These are phyloP conservation scores for Erodium texanum DNA, from an alignment of 441 rosid genomes.

Conservation along the genomic window DNA sequence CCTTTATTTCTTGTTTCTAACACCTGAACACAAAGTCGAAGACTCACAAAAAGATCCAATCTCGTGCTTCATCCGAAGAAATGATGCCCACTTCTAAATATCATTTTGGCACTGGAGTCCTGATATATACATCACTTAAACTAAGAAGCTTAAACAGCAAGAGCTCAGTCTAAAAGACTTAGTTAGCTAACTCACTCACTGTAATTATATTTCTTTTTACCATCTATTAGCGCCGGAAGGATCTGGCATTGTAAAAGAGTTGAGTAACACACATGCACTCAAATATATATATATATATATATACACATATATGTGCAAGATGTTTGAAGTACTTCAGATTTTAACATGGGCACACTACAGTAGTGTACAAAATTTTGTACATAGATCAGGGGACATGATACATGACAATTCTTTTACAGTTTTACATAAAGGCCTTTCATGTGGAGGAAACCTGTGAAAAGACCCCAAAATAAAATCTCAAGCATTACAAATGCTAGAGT, in stretches of 20 bases:
- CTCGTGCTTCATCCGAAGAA: neutral
- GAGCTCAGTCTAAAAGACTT: neutral
- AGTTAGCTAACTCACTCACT: neutral
- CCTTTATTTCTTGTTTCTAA: no score
- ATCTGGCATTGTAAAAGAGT: neutral
- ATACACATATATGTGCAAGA: neutral
- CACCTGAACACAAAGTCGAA: no score
- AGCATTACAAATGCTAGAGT: constrained; percentile 41
- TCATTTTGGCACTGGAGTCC: neutral
- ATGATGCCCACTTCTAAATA: neutral
- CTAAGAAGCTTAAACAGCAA: neutral
- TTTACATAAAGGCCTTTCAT: constrained; percentile 34
- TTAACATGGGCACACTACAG: neutral
- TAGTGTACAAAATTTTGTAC: neutral
- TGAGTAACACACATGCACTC: no score
- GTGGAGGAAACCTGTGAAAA: constrained; percentile 42
- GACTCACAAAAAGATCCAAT: no score
- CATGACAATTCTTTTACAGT: constrained; percentile 18
- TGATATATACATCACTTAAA: neutral
- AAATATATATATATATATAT: no score
- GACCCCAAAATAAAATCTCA: constrained; percentile 46
- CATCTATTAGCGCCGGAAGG: neutral
- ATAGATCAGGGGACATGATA: neutral
- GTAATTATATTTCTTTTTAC: neutral
- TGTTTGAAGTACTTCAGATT: neutral